These are phyloP conservation scores for Rhodotorula paludigena DNA, from an alignment of 768 basidiomycete genomes.

Conservation along the genomic window DNA sequence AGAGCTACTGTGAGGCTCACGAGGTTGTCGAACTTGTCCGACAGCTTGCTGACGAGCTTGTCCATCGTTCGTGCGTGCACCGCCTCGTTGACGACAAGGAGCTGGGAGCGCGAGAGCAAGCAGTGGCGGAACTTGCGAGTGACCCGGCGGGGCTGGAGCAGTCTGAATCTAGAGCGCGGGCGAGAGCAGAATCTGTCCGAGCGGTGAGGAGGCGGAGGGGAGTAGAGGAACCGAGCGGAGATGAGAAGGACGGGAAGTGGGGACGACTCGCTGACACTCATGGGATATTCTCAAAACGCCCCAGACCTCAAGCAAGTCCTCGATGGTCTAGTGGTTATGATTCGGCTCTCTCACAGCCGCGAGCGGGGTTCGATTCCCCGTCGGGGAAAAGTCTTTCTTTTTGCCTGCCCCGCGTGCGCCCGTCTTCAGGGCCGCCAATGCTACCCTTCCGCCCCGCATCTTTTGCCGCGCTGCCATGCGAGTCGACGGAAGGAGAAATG, in stretches of 20 bases:
- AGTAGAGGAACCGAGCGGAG: neutral
- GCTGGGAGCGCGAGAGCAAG: too few species aligned
- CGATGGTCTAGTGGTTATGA: conserved; percentile 13
- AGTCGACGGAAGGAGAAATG: too few species aligned
- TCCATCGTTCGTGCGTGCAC: neutral
- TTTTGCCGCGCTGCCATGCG: too few species aligned
- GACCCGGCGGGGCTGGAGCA: too few species aligned
- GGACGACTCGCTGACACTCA: neutral
- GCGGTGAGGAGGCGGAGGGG: neutral
- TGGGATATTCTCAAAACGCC: neutral
- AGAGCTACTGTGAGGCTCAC: neutral
- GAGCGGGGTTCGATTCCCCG: conserved; percentile 13
- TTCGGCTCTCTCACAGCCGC: conserved; percentile 13
- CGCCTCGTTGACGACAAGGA: neutral
- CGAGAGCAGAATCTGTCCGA: too few species aligned
- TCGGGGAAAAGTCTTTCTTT: neutral
- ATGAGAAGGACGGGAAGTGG: neutral
- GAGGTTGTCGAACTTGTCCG: conserved; percentile 21
- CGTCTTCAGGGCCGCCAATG: too few species aligned
- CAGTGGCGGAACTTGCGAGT: too few species aligned
- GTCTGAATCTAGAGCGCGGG: too few species aligned
- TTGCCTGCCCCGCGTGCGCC: neutral
- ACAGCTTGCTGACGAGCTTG: conserved; percentile 14
- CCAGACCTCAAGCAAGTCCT: conserved; percentile 1
- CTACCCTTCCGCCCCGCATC: too few species aligned